Conservation (phyloP, 75 land plant species). For the Azolla pinnata region DNA sequence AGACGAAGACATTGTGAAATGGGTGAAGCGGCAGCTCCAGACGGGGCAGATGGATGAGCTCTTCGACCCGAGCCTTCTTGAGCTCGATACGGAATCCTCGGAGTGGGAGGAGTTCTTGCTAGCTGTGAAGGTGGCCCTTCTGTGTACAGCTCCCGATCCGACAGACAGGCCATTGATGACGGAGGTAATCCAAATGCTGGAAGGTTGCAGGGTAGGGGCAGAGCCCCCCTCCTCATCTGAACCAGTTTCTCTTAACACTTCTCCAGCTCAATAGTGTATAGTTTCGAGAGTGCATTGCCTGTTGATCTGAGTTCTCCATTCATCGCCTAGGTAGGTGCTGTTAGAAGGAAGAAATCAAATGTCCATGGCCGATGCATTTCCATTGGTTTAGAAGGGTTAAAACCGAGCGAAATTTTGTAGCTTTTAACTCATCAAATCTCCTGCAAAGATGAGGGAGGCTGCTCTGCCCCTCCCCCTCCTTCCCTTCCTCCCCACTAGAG, state of each 20-base stretch:
- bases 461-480: no score
- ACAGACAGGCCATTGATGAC: conserved; percentile 81
- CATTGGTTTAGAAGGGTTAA: not conserved
- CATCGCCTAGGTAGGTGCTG: not conserved
- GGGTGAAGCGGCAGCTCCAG: conserved; percentile 94
- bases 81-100: conserved; percentile 51
- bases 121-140: conserved; percentile 82
- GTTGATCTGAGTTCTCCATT: no score
- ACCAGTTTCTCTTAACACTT: conserved; percentile 57
- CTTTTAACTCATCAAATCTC: no score
- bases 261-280: conserved; percentile 35
- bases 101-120: conserved; percentile 99
- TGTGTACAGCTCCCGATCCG: conserved; percentile 93
- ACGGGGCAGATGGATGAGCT: conserved; percentile 72
- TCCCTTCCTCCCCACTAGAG: no score
- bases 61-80: conserved; percentile 74
- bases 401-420: no score
- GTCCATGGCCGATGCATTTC: not conserved
- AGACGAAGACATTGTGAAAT: conserved; percentile 89
- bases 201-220: conserved; percentile 88
- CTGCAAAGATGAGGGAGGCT: no score
- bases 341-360: not conserved
- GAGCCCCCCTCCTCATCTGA: conserved; percentile 81
- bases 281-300: not conserved
- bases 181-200: conserved; percentile 95